Evolutionary conservation across 2,329 filamentous ascomycete genomes (phyloP).

Genomic region (Onygenales sp.): DNA sequence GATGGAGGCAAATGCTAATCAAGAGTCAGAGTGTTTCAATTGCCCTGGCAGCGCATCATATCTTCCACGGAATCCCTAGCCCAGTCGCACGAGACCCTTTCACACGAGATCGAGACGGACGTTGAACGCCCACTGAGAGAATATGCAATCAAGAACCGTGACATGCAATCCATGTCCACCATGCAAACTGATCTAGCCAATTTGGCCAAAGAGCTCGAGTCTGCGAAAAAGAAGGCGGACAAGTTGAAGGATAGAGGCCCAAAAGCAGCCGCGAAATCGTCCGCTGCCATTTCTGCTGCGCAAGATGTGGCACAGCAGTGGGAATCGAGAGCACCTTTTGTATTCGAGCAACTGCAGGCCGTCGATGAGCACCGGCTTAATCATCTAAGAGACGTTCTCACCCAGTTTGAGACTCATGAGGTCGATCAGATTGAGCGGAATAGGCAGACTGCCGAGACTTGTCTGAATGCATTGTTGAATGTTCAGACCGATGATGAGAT

Average conservation of each 20-base stretch:
- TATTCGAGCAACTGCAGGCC: constrained; percentile 86
- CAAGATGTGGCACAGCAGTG: constrained; percentile 76
- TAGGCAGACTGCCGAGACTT: constrained; percentile 65
- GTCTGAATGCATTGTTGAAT: constrained; percentile 73
- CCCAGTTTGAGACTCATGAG: constrained; percentile 88
- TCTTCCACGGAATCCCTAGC: constrained; percentile 71
- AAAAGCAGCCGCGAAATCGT: constrained; percentile 62
- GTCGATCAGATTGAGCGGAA: constrained; percentile 74
- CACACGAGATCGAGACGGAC: constrained; percentile 74
- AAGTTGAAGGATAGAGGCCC: constrained; percentile 74
- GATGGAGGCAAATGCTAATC: constrained; percentile 8
- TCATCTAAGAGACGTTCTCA: constrained; percentile 80
- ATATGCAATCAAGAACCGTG: constrained; percentile 60
- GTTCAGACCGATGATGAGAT: constrained; percentile 84
- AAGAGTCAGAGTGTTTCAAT: constrained; percentile 65
- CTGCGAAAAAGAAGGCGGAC: constrained; percentile 73
- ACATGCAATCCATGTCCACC: constrained; percentile 70
- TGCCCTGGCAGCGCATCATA: constrained; percentile 82
- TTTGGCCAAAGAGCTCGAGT: constrained; percentile 77
- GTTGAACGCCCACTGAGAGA: constrained; percentile 74
- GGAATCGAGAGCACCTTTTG: constrained; percentile 88
- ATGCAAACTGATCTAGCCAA: constrained; percentile 71
- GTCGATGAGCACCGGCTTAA: constrained; percentile 84
- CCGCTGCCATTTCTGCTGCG: constrained; percentile 60
- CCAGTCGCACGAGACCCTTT: constrained; percentile 70